A percentile compares a stretch with the other conserved stretches of the same genome.
These are phyloP conservation scores for Collybia sordida DNA, from an alignment of 768 basidiomycete species.

Conservation along the genomic window DNA sequence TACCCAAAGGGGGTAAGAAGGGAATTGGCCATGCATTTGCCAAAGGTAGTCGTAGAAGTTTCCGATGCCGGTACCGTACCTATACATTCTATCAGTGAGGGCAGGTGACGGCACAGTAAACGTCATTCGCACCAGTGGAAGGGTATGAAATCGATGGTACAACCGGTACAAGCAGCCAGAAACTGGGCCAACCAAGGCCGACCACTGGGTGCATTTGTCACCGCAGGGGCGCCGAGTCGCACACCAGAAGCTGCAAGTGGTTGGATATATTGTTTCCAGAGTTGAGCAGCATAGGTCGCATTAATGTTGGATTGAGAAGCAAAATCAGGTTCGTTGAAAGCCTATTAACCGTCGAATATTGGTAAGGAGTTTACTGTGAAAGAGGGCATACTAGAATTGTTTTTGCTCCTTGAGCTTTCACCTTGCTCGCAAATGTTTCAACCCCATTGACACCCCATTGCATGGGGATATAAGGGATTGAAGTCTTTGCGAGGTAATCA, in stretches of 20 bases:
- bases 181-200: constrained; percentile 32
- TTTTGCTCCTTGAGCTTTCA: constrained; percentile 34
- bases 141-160: constrained; percentile 34
- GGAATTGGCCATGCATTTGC: constrained; percentile 31
- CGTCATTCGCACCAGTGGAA: constrained; percentile 29
- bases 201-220: constrained; percentile 30
- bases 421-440: constrained; percentile 23
- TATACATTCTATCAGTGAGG: constrained; percentile 1
- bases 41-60: constrained; percentile 33
- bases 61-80: constrained; percentile 30
- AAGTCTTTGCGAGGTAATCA: constrained; percentile 24
- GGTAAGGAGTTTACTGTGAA: no score
- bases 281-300: constrained; percentile 25
- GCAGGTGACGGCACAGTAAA: background rate
- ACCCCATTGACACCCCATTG: constrained; percentile 33
- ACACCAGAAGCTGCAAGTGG: constrained; percentile 29
- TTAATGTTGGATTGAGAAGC: constrained; percentile 31
- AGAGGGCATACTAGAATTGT: constrained; percentile 30
- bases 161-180: constrained; percentile 31
- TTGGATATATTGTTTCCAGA: constrained; percentile 37
- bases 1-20: constrained; percentile 32
- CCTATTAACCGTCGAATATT: constrained; percentile 11
- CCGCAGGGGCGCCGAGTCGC: constrained; percentile 33
- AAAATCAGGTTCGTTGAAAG: constrained; percentile 37
- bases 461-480: constrained; percentile 36